Conservation (phyloP, 106 monocot genomes). For the Cymbidium sinense region DNA sequence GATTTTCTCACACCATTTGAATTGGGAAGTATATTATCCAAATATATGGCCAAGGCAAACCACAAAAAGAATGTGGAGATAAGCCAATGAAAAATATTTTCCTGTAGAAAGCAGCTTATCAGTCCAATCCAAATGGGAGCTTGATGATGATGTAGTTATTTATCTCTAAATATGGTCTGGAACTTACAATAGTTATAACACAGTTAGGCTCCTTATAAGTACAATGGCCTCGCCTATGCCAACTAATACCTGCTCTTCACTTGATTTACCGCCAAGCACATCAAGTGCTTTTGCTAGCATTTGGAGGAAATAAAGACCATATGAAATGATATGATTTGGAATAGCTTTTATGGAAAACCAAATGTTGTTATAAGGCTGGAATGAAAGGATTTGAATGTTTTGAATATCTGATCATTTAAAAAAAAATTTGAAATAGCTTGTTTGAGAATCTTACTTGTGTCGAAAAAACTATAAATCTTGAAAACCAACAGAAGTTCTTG, state of each 20-base stretch:
- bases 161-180: neutral
- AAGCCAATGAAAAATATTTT: conserved; percentile 70
- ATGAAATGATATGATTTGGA: conserved; percentile 24
- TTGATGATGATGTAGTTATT: neutral
- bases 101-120: conserved; percentile 28
- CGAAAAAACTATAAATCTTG: conserved; percentile 79
- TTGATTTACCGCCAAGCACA: conserved; percentile 71
- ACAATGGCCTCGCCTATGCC: conserved; percentile 69
- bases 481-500: conserved; percentile 82
- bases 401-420: neutral
- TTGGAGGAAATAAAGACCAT: conserved; percentile 87
- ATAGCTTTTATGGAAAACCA: conserved; percentile 22
- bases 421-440: neutral
- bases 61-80: conserved; percentile 77
- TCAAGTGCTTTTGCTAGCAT: conserved; percentile 80
- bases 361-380: conserved; percentile 11
- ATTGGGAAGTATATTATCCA: conserved; percentile 82
- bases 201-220: conserved; percentile 14
- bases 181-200: conserved; percentile 80
- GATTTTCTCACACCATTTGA: no score
- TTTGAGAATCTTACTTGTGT: conserved; percentile 52
- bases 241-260: conserved; percentile 76
- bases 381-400: conserved; percentile 31
- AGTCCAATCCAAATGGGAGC: neutral
- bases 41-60: conserved; percentile 83